Evolutionary conservation across 768 basidiomycete genomes (phyloP).

Genomic region (Rhodotorula babjevae): DNA sequence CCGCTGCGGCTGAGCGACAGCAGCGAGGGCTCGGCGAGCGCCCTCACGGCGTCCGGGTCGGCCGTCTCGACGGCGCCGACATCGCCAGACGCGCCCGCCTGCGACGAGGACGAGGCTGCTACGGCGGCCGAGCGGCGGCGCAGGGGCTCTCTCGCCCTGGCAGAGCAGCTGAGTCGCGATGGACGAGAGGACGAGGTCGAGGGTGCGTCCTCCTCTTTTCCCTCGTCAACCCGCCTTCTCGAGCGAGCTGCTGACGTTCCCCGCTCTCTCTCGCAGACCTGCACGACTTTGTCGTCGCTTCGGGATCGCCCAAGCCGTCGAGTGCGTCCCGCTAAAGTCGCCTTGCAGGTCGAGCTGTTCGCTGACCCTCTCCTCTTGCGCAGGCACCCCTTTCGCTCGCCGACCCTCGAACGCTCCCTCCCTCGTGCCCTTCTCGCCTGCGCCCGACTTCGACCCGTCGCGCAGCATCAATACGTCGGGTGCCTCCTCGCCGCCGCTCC

Average conservation of each 20-base stretch:
- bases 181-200: background rate
- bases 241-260: background rate
- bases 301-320: constrained; percentile 2
- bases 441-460: background rate
- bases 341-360: no score
- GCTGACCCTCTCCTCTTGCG: no score
- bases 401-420: background rate
- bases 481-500: background rate
- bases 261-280: constrained; percentile 6
- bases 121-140: constrained; percentile 11
- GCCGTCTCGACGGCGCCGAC: constrained; percentile 20
- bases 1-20: background rate
- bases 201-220: background rate
- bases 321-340: background rate
- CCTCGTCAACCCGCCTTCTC: no score
- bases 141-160: constrained; percentile 1
- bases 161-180: background rate
- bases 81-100: background rate
- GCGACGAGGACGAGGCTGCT: background rate
- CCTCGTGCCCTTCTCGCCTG: background rate
- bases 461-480: background rate
- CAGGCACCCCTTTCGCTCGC: constrained; percentile 8
- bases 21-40: background rate
- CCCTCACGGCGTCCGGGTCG: background rate
- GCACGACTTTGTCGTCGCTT: constrained; percentile 13